Evolutionary conservation across 1,284 basidiomycete genomes (phyloP).

Genomic region (Cystobasidiaceae sp.): DNA sequence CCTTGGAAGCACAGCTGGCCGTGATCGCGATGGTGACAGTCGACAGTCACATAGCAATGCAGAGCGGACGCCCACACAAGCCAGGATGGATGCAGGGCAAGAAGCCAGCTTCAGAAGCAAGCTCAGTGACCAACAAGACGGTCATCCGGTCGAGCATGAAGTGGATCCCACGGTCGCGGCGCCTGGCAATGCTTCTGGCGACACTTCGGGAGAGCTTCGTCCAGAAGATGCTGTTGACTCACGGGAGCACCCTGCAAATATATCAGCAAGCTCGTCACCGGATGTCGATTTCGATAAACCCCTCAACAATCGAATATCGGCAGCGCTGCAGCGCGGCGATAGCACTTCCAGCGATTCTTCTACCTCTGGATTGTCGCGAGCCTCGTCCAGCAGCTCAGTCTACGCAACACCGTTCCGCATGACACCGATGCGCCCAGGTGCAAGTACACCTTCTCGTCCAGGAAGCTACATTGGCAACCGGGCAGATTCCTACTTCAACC

Average conservation of each 20-base stretch:
- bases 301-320: not conserved
- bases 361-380: constrained; percentile 21
- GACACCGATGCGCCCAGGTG: constrained; percentile 23
- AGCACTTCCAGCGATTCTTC: constrained; percentile 30
- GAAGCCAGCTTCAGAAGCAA: not conserved
- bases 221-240: constrained; percentile 15
- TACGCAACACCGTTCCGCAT: constrained; percentile 31
- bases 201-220: not conserved
- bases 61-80: constrained; percentile 6
- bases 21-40: not conserved
- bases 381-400: constrained; percentile 25
- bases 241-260: not conserved
- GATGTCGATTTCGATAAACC: constrained; percentile 27
- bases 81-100: not conserved
- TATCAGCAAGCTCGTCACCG: constrained; percentile 21
- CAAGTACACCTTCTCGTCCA: not conserved
- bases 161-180: not conserved
- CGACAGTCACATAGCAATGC: not conserved
- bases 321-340: constrained; percentile 26
- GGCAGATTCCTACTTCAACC: constrained; percentile 20
- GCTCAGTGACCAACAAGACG: not conserved
- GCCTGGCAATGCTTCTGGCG: not conserved
- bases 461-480: constrained; percentile 19
- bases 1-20: not conserved
- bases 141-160: no score